phyloP scores from a whole-genome alignment of 495 filamentous ascomycete genomes.

The Aeminium ludgeri region DNA sequence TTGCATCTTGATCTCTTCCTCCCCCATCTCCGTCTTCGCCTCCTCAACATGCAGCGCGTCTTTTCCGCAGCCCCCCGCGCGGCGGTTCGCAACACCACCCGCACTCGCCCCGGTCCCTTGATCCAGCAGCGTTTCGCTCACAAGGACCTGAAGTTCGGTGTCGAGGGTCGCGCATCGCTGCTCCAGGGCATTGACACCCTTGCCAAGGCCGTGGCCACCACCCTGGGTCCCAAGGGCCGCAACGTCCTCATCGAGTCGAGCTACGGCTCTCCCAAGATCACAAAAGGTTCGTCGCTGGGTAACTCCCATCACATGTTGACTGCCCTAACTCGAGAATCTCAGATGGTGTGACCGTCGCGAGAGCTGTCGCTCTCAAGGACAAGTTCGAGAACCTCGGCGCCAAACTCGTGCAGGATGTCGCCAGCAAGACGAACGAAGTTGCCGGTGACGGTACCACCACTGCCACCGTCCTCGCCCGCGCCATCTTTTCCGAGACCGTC shows the following conservation, averaged over 20 bases:
- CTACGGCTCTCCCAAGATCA: conserved; percentile 98
- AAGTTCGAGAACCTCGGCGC: conserved; percentile 99
- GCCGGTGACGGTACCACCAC: conserved; percentile 98
- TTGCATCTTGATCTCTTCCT: background rate
- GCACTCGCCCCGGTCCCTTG: conserved; percentile 5
- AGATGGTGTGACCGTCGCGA: conserved; percentile 93
- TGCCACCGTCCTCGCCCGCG: conserved; percentile 88
- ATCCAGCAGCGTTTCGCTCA: conserved; percentile 74
- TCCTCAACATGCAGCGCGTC: conserved; percentile 12
- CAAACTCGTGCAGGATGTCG: conserved; percentile 89
- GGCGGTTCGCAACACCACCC: conserved; percentile 6
- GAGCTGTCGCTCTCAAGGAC: conserved; percentile 84
- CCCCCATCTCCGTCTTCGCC: background rate
- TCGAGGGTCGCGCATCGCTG: conserved; percentile 76
- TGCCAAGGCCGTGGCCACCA: conserved; percentile 89
- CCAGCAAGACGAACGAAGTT: conserved; percentile 97
- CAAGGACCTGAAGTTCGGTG: conserved; percentile 98
- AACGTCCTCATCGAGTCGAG: conserved; percentile 96
- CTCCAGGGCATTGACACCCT: conserved; percentile 93
- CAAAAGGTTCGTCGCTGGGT: conserved; percentile 55
- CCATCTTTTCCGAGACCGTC: conserved; percentile 98
- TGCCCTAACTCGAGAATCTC: conserved; percentile 21
- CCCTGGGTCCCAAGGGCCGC: conserved; percentile 90
- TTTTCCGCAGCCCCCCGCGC: conserved; percentile 13
- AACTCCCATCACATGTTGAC: background rate